Evolutionary conservation across 805 yeast genomes (phyloP), one percentile per base, ranked within the genome.

Genomic region (Kodamaea kaohsiungensis): DNA sequence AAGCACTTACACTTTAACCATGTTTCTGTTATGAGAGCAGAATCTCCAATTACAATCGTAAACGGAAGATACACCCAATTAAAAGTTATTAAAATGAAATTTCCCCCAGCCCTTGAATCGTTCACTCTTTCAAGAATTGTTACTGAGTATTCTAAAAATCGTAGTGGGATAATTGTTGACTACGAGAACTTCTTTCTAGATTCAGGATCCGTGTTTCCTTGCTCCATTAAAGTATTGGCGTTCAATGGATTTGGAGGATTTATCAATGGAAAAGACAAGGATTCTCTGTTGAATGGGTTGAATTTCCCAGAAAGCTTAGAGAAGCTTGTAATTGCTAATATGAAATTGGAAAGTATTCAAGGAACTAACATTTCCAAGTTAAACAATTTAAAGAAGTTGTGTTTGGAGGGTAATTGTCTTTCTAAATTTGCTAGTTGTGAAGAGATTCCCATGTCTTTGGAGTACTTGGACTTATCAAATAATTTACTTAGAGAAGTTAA

Each of bases 231-330:
- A 18, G 15, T 43, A 5, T 35, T 48, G n/a, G 13, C 40, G 7
- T 48, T 48, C n/a, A 48, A 15, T 22, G 50, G 50, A 4, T 48
- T 48, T 13, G 40, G 50, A 17, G 50, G 50, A 12, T 48, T 48
- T 8, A 40, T 17, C 3, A 35, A 6, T 48, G 43, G 45, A 48
- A 15, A 37, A 2, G 22, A 37, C n/a, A 12, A 25, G 13, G 25
- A 18, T 3, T 10, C 12, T 15, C 17, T 30, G n/a, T 19, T 15
- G 12, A 18, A 13, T 13, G 13, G 22, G 22, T 40, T 48, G 37
- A 37, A 13, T 1, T 48, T 48, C 22, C 50, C 50, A 2, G 2
- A n/a, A 13, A 7, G 13, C n/a, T 4, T 48, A 12, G 43, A 48
- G 22, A 40, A 25, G 13, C 25, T 48, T 22, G 45, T 48, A 12